Conservation (phyloP, 441 rosid species). For the Hura crepitans region DNA sequence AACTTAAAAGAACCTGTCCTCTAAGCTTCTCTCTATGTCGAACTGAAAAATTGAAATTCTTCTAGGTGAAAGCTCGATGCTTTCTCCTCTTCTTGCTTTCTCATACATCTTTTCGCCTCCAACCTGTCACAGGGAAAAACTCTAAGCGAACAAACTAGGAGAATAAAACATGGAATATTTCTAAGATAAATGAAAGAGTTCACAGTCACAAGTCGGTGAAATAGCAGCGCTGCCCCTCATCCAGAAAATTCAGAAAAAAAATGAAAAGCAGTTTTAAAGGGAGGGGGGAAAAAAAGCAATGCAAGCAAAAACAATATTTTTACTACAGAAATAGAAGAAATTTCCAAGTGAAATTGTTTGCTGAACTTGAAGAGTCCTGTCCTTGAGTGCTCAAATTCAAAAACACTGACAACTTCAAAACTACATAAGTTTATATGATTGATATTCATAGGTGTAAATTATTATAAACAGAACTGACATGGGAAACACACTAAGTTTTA, state of each 20-base stretch:
- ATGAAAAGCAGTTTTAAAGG: neutral
- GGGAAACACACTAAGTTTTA: no score
- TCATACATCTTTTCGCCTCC: conserved; percentile 99
- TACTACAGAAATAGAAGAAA: neutral
- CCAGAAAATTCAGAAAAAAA: neutral
- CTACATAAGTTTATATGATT: neutral
- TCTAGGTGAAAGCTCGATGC: conserved; percentile 79
- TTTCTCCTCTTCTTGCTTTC: conserved; percentile 96
- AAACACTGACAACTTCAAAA: neutral
- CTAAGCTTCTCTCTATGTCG: conserved; percentile 83
- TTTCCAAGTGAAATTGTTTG: neutral
- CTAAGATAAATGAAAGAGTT: neutral
- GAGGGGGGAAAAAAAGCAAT: no score
- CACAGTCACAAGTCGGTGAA: neutral
- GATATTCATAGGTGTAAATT: neutral
- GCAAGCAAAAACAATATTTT: neutral
- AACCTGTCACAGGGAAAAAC: conserved; percentile 39
- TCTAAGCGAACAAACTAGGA: conserved; percentile 8
- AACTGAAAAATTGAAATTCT: conserved; percentile 77
- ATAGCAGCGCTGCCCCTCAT: neutral
- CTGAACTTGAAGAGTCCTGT: neutral
- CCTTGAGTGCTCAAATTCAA: neutral
- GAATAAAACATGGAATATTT: neutral
- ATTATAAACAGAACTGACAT: no score
- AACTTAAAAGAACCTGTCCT: conserved; percentile 56